phyloP scores from a whole-genome alignment of 1,284 basidiomycete species.

The Apiotrichum montevideense region DNA sequence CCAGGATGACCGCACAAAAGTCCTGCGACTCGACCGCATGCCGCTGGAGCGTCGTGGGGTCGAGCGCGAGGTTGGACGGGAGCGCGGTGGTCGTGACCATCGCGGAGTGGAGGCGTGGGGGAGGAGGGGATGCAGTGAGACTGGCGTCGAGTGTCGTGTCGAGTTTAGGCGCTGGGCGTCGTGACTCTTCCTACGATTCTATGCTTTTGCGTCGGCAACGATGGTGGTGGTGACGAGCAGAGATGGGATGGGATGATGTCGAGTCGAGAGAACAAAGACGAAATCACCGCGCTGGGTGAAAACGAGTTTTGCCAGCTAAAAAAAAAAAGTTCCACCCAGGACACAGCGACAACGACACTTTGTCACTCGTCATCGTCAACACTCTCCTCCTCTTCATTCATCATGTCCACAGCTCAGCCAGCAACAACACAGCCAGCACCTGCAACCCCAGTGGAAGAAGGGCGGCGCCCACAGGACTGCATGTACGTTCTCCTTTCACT shows the following conservation, averaged over 20 bases:
- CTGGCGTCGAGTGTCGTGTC: no score
- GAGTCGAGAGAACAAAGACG: no score
- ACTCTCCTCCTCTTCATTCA: neutral
- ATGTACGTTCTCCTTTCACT: neutral
- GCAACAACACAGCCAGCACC: neutral
- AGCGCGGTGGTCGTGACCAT: neutral
- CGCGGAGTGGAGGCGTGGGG: neutral
- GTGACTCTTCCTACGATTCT: no score
- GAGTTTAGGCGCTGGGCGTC: no score
- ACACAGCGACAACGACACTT: no score
- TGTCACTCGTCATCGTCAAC: no score
- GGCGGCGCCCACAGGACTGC: neutral
- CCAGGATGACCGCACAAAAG: slow-evolving; percentile 75
- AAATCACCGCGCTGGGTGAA: no score
- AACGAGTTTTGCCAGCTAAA: no score
- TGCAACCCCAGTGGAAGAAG: neutral
- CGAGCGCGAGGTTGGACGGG: neutral
- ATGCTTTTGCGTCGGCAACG: no score
- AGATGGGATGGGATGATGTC: no score
- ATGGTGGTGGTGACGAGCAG: no score
- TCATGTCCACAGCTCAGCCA: neutral
- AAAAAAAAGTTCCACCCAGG: no score
- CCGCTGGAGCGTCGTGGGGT: slow-evolving; percentile 1
- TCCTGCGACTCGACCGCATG: slow-evolving; percentile 49
- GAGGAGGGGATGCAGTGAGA: neutral